Evolutionary conservation across 2,329 filamentous ascomycete genomes (phyloP), one percentile per base, ranked within the genome.

Genomic region (Berkeleyomyces basicola): DNA sequence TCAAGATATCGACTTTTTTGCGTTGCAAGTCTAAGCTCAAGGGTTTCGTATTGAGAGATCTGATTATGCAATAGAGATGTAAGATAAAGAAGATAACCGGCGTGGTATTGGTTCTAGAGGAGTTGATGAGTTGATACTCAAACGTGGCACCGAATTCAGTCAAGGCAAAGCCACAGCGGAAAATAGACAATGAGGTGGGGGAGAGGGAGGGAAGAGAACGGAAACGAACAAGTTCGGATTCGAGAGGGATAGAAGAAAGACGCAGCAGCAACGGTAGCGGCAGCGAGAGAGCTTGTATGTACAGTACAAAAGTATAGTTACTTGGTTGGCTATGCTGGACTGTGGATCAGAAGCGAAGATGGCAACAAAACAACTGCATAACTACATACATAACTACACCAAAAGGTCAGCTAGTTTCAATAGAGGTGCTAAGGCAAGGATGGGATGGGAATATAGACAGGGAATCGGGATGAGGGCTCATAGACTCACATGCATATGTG

Each of bases 211-310:
- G 47, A 43, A 61, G 37, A 53, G 55, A 61, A 61, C 14, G 46
- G 14, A 51, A 51, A 61, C 23, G 59, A 60, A 60, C 58, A 60
- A 49, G 58, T 60, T 49, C 46, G 33, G 42, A 40, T 58, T 58
- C 37, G 36, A 58, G 55, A 42, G 14, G 43, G 1, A n/a, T 16
- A 4, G 31, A 47, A 37, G 40, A 40, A 36, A 14, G 10, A 23
- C 14, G 55, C 16, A 31, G 55, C n/a, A 23, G 23, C n/a, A 43
- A 23, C 37, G 7, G 7, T 3, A 58, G n/a, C 36, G 23, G 40
- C 10, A 7, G 39, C 33, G 2, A 59, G 40, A 31, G 58, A 59
- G 39, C 16, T 59, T 23, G 23, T 23, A 23, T 23, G 23, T 23
- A 23, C 23, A 23, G 23, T 1, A 23, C 23, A 23, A 23, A 23